Percentiles rank a stretch among this genome's conserved stretches.
Evolutionary conservation across 768 basidiomycete genomes (phyloP).

Genomic region (Panaeolus cyanescens): DNA sequence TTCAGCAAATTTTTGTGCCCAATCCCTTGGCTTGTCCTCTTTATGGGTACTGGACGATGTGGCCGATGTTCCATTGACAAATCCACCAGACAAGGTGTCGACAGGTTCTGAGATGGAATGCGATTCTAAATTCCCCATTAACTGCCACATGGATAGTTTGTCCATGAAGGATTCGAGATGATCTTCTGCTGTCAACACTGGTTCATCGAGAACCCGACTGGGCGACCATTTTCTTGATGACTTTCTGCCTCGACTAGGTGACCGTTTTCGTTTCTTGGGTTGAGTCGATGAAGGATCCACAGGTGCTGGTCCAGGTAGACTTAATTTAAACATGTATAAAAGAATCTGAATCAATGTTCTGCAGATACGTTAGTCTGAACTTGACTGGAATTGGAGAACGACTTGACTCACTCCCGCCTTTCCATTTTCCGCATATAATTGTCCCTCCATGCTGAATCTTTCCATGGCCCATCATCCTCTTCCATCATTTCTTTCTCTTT

Average conservation of each 20-base stretch:
- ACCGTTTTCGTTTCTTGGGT: conserved; percentile 18
- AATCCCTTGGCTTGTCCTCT: conserved; percentile 49
- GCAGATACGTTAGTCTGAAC: background rate
- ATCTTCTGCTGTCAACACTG: conserved; percentile 41
- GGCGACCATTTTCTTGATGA: conserved; percentile 28
- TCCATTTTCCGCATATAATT: conserved; percentile 68
- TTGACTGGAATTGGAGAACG: background rate
- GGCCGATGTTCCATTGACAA: conserved; percentile 8
- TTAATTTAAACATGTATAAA: conserved; percentile 65
- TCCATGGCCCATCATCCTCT: conserved; percentile 38
- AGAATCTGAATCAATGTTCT: conserved; percentile 80
- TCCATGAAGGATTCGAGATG: conserved; percentile 76
- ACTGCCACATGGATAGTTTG: conserved; percentile 78
- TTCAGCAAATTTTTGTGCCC: conserved; percentile 75
- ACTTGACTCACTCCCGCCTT: conserved; percentile 55
- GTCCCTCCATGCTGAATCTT: conserved; percentile 54
- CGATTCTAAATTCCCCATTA: conserved; percentile 42
- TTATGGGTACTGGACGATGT: conserved; percentile 15
- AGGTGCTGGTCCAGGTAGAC: conserved; percentile 50
- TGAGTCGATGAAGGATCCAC: conserved; percentile 7
- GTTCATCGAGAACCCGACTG: conserved; percentile 11
- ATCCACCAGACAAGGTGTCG: background rate
- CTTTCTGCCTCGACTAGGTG: conserved; percentile 8
- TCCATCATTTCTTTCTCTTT: conserved; percentile 13
- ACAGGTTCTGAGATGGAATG: background rate